Evolutionary conservation across 768 basidiomycete genomes (phyloP).

Genomic region (Rhodocollybia butyracea): DNA sequence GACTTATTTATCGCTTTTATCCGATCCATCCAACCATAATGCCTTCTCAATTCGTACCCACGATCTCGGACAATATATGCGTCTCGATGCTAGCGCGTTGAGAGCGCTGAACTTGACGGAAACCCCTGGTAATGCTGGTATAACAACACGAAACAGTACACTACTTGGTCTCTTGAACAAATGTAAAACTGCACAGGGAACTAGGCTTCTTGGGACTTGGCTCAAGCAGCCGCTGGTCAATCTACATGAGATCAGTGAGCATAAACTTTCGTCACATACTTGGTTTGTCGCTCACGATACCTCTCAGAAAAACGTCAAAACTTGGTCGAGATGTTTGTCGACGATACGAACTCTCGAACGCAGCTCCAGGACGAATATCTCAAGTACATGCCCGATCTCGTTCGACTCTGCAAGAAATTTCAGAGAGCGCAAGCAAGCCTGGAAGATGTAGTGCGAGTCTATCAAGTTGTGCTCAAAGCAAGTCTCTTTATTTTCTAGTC

Average conservation of each 20-base stretch:
- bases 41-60: conserved; percentile 82
- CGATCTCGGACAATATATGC: conserved; percentile 93
- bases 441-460: conserved; percentile 94
- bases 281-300: not conserved
- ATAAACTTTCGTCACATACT: not conserved
- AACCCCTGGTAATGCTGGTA: conserved; percentile 54
- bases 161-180: conserved; percentile 88
- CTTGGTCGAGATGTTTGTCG: conserved; percentile 82
- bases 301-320: conserved; percentile 75
- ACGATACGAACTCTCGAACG: conserved; percentile 65
- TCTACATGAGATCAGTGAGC: conserved; percentile 86
- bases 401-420: conserved; percentile 88
- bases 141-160: conserved; percentile 77
- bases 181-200: conserved; percentile 95
- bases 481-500: not conserved
- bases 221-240: conserved; percentile 95
- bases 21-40: conserved; percentile 75
- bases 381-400: conserved; percentile 91
- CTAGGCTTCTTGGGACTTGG: conserved; percentile 85
- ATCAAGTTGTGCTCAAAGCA: conserved; percentile 81
- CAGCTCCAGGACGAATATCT: conserved; percentile 84
- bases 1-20: conserved; percentile 74
- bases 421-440: conserved; percentile 79
- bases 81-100: conserved; percentile 91
- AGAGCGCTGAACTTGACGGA: conserved; percentile 86